Evolutionary conservation across 2,329 filamentous ascomycete genomes (phyloP).

Genomic region (Cladosporium sp.): DNA sequence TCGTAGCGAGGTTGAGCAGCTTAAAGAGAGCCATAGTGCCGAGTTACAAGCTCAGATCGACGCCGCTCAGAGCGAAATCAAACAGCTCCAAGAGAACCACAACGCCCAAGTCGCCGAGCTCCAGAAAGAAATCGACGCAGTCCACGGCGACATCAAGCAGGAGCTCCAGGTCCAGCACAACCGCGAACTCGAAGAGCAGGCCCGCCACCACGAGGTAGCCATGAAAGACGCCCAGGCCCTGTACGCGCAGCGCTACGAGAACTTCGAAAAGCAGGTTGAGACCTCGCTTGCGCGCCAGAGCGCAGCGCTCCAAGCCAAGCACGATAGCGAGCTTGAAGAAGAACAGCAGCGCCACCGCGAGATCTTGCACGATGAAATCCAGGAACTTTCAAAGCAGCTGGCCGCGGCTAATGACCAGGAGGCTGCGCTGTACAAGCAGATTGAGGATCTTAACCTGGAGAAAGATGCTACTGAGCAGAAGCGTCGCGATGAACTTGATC

Average conservation of each 20-base stretch:
- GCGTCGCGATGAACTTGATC: neutral
- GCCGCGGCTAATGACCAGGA: constrained; percentile 14
- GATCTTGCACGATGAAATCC: constrained; percentile 4
- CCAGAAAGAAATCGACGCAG: constrained; percentile 7
- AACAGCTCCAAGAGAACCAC: constrained; percentile 18
- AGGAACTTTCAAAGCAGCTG: constrained; percentile 11
- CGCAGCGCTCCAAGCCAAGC: constrained; percentile 10
- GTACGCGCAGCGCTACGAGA: constrained; percentile 7
- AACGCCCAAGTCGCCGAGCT: constrained; percentile 12
- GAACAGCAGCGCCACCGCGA: constrained; percentile 3
- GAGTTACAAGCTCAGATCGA: constrained; percentile 9
- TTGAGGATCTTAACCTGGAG: neutral
- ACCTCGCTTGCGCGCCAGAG: constrained; percentile 10
- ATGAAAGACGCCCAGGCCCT: constrained; percentile 8
- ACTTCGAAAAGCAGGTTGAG: constrained; percentile 6
- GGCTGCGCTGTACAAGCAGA: constrained; percentile 12
- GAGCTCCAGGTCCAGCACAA: constrained; percentile 9
- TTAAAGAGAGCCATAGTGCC: constrained; percentile 15
- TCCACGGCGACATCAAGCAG: constrained; percentile 5
- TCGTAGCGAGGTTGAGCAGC: constrained; percentile 9
- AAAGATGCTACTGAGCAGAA: neutral
- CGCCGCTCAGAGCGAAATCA: constrained; percentile 20
- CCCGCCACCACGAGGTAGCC: constrained; percentile 5
- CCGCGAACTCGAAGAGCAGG: constrained; percentile 4
- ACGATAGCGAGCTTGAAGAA: neutral